These are phyloP conservation scores for Dioscorea zingiberensis DNA, from an alignment of 106 monocot genomes.

Conservation along the genomic window DNA sequence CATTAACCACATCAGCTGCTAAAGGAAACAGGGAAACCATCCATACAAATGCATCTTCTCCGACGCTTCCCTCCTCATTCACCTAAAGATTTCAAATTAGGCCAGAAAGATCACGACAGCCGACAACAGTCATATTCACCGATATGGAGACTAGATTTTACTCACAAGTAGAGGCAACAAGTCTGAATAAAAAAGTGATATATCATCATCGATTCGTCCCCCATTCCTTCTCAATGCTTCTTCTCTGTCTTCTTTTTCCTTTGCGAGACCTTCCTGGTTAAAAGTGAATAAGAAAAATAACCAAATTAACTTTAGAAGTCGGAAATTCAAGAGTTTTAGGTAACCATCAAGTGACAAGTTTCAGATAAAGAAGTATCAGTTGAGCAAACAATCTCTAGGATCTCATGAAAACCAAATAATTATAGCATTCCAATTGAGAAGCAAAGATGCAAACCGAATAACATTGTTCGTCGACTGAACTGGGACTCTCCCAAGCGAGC, in stretches of 20 bases:
- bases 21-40: constrained; percentile 62
- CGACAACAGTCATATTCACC: too few species aligned
- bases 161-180: constrained; percentile 94
- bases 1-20: constrained; percentile 64
- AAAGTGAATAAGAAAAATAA: background rate
- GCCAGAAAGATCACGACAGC: too few species aligned
- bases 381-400: too few species aligned
- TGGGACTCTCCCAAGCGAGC: constrained; percentile 77
- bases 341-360: too few species aligned
- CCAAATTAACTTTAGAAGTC: background rate
- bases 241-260: constrained; percentile 64
- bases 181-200: constrained; percentile 85
- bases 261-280: constrained; percentile 52
- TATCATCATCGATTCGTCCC: constrained; percentile 49
- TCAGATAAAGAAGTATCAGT: too few species aligned
- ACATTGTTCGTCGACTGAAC: constrained; percentile 19
- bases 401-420: background rate
- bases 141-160: background rate
- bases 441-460: constrained; percentile 18
- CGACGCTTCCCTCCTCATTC: constrained; percentile 56
- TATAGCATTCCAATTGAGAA: too few species aligned
- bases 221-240: constrained; percentile 25
- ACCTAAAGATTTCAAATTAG: constrained; percentile 44
- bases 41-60: constrained; percentile 85
- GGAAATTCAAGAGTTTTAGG: too few species aligned